Conservation (phyloP, 192 early-diverging fungal species). For the Pilaira anomala region DNA sequence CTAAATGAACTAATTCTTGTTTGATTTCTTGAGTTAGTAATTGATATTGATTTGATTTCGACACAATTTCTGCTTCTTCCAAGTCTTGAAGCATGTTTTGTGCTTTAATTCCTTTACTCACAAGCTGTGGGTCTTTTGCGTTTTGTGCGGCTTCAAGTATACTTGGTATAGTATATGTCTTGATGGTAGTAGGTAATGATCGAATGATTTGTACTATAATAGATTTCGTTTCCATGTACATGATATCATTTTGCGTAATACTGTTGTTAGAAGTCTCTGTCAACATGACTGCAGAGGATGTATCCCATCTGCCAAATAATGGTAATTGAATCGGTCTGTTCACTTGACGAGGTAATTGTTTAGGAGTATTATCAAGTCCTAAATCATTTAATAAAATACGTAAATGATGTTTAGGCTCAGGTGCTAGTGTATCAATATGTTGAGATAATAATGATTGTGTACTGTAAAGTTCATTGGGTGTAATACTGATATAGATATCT, state of each 20-base stretch:
- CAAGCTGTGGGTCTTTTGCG: conserved; percentile 75
- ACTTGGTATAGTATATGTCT: conserved; percentile 58
- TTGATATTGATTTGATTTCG: conserved; percentile 63
- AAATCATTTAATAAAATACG: conserved; percentile 73
- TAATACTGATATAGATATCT: conserved; percentile 82
- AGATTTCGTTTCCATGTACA: conserved; percentile 93
- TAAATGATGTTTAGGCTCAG: conserved; percentile 74
- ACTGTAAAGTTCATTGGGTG: conserved; percentile 91
- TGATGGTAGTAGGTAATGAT: conserved; percentile 69
- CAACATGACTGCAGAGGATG: conserved; percentile 35
- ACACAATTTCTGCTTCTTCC: conserved; percentile 68
- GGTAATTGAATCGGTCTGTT: conserved; percentile 68
- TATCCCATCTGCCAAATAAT: conserved; percentile 74
- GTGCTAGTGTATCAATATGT: conserved; percentile 73
- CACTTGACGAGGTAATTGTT: conserved; percentile 72
- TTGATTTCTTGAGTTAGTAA: conserved; percentile 84
- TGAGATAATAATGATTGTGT: conserved; percentile 80
- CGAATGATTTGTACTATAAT: conserved; percentile 90
- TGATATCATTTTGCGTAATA: conserved; percentile 84
- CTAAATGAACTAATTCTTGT: conserved; percentile 85
- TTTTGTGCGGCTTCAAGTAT: conserved; percentile 79
- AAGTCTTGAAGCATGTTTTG: conserved; percentile 87
- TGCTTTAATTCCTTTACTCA: conserved; percentile 92
- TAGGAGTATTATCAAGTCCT: conserved; percentile 52
- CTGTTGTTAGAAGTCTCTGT: conserved; percentile 72